Evolutionary conservation across 2,329 filamentous ascomycete genomes (phyloP), one percentile per base, ranked within the genome.

Genomic region (Colletotrichum endophyticum): DNA sequence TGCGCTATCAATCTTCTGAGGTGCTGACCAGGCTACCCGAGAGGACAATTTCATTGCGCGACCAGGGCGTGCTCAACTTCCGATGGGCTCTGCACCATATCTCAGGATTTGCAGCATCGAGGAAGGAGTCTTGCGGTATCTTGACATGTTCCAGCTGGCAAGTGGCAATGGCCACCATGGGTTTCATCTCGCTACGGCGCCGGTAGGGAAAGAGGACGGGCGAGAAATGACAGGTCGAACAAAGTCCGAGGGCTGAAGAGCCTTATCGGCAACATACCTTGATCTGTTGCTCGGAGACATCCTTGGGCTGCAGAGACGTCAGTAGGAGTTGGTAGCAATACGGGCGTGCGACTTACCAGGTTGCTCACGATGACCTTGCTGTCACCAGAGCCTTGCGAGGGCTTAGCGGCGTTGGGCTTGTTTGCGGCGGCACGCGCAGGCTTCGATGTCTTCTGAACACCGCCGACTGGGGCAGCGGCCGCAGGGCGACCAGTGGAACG

Each of bases 191-290:
- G 77, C 75, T 72, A 70, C 57, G 67, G 74, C 71, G 77, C 78
- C 78, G 78, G 82, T 82, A 80, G 79, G 82, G 82, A 83, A 82
- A 81, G 80, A 83, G 80, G 80, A 82, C 81, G 81, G 61, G 83
- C 85, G 84, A 85, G 80, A 81, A 84, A 85, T 77, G 83, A 84
- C 81, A 86, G 89, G 92, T 91, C 92, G 92, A 94, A 91, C 88
- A 91, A 92, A 93, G 90, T 92, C 92, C 92, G 85, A 90, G 91
- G 89, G 92, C 89, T 87, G 85, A 88, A 86, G 84, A 88, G 92
- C 93, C 93, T 94, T 90, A 94, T 92, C 90, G 93, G 96, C 94
- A 96, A 99, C 97, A 98, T 99, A 99, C 97, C 97, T 99, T 99
- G 90, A 99, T 98, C 93, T 98, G 95, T 89, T 89, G 90, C 92